Evolutionary conservation across 148 eudicot genomes (phyloP), one percentile per base, ranked within the genome.

Genomic region (Rhododendron mucronatum): DNA sequence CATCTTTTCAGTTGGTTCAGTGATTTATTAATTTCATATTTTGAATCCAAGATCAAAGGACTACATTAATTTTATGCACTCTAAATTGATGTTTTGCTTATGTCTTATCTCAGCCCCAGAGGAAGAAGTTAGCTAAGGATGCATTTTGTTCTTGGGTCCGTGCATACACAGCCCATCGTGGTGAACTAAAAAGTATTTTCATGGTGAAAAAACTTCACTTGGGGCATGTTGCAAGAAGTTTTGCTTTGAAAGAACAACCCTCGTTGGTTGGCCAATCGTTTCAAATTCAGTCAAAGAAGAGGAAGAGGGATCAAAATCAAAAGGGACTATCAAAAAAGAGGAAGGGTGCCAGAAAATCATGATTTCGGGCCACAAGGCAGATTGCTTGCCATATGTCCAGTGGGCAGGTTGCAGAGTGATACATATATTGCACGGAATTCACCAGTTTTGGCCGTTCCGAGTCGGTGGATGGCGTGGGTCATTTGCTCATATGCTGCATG

Each of bases 91-190:
- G 51, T 45, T 48, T 78, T 84, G 73, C 8, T 41, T 15, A 5
- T 12, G 20, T 50, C 59, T 59, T 84, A 9, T 86, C 41, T 84
- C 89, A 97, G 98, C 89, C 92, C 33, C 91, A 86, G 81, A 50
- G 94, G 88, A 95, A 89, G 87, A 92, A 89, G 78, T 82, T 95
- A 90, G 98, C 96, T 3, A 86, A 93, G 89, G 90, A 89, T 67
- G 96, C 98, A 79, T 97, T 97, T 87, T 91, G 94, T 84, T 94
- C 99, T 0, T 97, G 99, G 99, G 91, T 92, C 41, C 93, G 98
- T 78, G 99, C 98, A 73, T 97, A 97, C 89, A 93, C 95, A 44
- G 98, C 98, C 45, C 99, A 95, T 88, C 93, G 94, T 78, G 98
- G 98, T 45, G 99, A 95, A 65, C 93, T 97, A 26, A 97, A 94